Conservation (phyloP, 148 eudicot species). For the Cornus controversa region DNA sequence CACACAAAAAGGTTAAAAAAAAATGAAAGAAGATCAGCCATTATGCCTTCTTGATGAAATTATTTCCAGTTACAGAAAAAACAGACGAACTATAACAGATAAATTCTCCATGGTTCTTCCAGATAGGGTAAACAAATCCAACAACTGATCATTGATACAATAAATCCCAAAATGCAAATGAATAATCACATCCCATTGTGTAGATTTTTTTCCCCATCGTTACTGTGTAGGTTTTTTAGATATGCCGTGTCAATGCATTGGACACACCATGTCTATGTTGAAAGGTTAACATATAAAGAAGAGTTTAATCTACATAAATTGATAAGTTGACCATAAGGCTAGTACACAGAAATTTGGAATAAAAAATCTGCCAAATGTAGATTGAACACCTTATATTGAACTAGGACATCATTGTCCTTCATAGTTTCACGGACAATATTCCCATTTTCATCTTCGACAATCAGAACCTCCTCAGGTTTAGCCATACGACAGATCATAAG, state of each 20-base stretch:
- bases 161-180: neutral
- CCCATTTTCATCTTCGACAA: constrained; percentile 99
- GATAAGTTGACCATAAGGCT: neutral
- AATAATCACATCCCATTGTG: neutral
- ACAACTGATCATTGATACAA: neutral
- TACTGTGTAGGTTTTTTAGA: neutral
- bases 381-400: constrained; percentile 85
- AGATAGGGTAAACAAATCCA: neutral
- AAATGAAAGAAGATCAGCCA: too few relatives aligned
- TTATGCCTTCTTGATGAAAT: too few relatives aligned
- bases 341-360: neutral
- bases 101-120: too few relatives aligned
- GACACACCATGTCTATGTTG: too few relatives aligned
- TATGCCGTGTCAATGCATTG: neutral
- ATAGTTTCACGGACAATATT: constrained; percentile 98
- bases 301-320: neutral
- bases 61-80: too few relatives aligned
- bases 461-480: constrained; percentile 98
- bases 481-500: constrained; percentile 98
- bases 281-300: neutral
- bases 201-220: too few relatives aligned
- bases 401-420: constrained; percentile 99
- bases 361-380: constrained; percentile 2
- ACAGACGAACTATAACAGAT: too few relatives aligned
- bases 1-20: too few relatives aligned